Percentiles rank a stretch among this genome's conserved stretches.
Evolutionary conservation across 2,329 filamentous ascomycete genomes (phyloP).

Genomic region (Chaetomium olivaceum): DNA sequence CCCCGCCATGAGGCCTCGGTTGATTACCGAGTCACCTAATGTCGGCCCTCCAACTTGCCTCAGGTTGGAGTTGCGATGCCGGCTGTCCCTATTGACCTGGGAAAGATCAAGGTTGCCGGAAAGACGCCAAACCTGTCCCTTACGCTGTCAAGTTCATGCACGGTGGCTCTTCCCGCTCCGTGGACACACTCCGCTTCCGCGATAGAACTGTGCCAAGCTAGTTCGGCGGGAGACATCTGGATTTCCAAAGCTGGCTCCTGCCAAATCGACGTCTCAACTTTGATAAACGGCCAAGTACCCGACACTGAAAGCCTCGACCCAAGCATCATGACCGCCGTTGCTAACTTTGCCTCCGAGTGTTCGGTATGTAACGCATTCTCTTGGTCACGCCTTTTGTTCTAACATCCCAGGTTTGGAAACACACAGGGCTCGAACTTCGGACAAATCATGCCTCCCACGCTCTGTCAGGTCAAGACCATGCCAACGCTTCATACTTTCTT

Average conservation of each 20-base stretch:
- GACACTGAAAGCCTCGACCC: slow-evolving; percentile 6
- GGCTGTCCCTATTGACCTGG: slow-evolving; percentile 23
- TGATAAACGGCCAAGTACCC: slow-evolving; percentile 20
- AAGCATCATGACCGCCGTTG: slow-evolving; percentile 13
- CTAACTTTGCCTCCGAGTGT: slow-evolving; percentile 22
- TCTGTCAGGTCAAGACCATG: not conserved
- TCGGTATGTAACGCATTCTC: slow-evolving; percentile 18
- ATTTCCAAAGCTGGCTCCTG: slow-evolving; percentile 33
- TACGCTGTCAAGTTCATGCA: slow-evolving; percentile 25
- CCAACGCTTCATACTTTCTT: slow-evolving; percentile 28
- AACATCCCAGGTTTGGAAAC: slow-evolving; percentile 30
- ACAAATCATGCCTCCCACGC: slow-evolving; percentile 16
- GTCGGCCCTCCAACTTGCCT: not conserved
- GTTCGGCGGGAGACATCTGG: slow-evolving; percentile 27
- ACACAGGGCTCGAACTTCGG: slow-evolving; percentile 30
- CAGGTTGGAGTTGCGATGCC: slow-evolving; percentile 20
- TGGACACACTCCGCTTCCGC: slow-evolving; percentile 12
- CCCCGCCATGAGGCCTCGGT: not conserved
- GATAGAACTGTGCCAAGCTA: slow-evolving; percentile 21
- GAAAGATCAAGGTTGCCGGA: slow-evolving; percentile 26
- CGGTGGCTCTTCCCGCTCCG: slow-evolving; percentile 15
- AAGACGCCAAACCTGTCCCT: slow-evolving; percentile 25
- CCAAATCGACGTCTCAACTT: slow-evolving; percentile 26
- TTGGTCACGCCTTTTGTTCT: not conserved
- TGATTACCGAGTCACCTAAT: not conserved